Conservation (phyloP, 495 filamentous ascomycete species). For the Umbilicaria muhlenbergii region DNA sequence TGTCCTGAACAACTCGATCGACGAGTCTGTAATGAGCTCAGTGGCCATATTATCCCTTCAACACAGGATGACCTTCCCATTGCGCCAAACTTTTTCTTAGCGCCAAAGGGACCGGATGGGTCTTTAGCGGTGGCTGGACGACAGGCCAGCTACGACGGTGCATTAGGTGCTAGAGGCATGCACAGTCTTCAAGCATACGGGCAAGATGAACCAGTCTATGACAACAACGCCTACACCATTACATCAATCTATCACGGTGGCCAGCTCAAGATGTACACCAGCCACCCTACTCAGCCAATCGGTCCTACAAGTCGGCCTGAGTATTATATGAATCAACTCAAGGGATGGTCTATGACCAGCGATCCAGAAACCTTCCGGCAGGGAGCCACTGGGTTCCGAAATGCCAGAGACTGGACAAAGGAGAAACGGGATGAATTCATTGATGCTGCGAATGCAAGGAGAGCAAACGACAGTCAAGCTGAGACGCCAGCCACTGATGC, state of each 20-base stretch:
- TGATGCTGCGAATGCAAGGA: constrained; percentile 9
- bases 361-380: constrained; percentile 16
- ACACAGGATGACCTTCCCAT: constrained; percentile 17
- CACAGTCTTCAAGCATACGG: constrained; percentile 24
- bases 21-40: constrained; percentile 7
- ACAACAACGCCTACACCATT: constrained; percentile 24
- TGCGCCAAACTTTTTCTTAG: constrained; percentile 24
- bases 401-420: constrained; percentile 20
- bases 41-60: constrained; percentile 20
- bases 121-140: constrained; percentile 13
- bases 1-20: constrained; percentile 6
- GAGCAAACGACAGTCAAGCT: neutral
- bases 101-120: constrained; percentile 20
- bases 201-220: constrained; percentile 18
- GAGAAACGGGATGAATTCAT: constrained; percentile 19
- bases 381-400: constrained; percentile 22
- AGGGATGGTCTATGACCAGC: too few species aligned
- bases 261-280: constrained; percentile 22
- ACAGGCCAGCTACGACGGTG: constrained; percentile 25
- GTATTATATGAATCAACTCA: constrained; percentile 28
- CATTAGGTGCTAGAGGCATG: constrained; percentile 26
- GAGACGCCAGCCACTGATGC: too few species aligned
- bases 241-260: constrained; percentile 23
- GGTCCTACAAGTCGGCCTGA: constrained; percentile 13
- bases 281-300: constrained; percentile 17